Percentiles rank a stretch among this genome's conserved stretches.
Evolutionary conservation across 768 basidiomycete genomes (phyloP).

Genomic region (Russula vinacea): DNA sequence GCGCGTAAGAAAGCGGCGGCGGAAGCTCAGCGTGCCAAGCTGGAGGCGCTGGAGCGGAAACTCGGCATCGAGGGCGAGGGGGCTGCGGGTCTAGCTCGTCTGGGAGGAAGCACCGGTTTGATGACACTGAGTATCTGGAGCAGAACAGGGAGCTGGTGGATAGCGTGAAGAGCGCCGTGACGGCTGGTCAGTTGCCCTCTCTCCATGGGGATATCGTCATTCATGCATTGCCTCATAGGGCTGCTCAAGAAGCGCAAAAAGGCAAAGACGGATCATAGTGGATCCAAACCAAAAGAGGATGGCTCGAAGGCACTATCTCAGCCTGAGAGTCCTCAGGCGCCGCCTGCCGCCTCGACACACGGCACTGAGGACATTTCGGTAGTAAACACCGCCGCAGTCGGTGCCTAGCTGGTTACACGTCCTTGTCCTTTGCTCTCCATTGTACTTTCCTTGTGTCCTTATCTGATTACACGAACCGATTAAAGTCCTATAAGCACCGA

Average conservation of each 20-base stretch:
- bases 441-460: not conserved
- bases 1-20: constrained; percentile 73
- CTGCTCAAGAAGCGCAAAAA: constrained; percentile 77
- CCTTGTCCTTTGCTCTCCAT: not conserved
- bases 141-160: constrained; percentile 89
- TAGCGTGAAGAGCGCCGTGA: constrained; percentile 86
- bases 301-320: not conserved
- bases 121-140: constrained; percentile 90
- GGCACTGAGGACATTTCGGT: not conserved
- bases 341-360: not conserved
- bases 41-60: constrained; percentile 80
- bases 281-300: constrained; percentile 3
- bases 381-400: not conserved
- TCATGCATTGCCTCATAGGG: constrained; percentile 41
- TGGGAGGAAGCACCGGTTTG: constrained; percentile 84
- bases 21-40: constrained; percentile 75
- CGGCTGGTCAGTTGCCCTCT: constrained; percentile 54
- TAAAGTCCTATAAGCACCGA: not conserved
- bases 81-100: constrained; percentile 40
- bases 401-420: constrained; percentile 2
- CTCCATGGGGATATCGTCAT: constrained; percentile 28
- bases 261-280: constrained; percentile 42
- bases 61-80: constrained; percentile 60
- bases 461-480: too few relatives aligned
- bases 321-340: not conserved